Conservation (phyloP, 2,329 filamentous ascomycete species). For the Sporothrix pseudoabietina region DNA sequence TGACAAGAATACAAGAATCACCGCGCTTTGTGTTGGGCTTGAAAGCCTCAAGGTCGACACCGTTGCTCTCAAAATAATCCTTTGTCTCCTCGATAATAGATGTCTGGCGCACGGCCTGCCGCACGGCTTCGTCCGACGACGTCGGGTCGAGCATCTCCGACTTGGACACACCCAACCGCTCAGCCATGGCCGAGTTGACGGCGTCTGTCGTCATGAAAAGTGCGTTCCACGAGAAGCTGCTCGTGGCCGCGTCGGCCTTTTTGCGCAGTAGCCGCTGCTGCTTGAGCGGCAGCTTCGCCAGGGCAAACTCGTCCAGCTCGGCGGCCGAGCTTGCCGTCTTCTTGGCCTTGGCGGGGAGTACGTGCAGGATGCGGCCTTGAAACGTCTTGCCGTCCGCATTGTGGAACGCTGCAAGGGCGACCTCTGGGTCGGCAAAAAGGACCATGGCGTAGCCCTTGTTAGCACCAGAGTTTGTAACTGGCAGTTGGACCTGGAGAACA, state of each 20-base stretch:
- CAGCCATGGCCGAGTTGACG: conserved; percentile 85
- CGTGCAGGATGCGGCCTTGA: conserved; percentile 88
- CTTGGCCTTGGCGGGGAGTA: conserved; percentile 82
- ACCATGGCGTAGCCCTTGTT: conserved; percentile 92
- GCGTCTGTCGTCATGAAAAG: conserved; percentile 98
- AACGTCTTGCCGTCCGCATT: conserved; percentile 82
- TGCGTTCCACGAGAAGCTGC: conserved; percentile 96
- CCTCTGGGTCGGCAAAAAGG: conserved; percentile 70
- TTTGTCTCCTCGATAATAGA: conserved; percentile 94
- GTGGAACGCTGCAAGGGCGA: conserved; percentile 77
- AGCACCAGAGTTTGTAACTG: conserved; percentile 69
- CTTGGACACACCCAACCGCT: conserved; percentile 85
- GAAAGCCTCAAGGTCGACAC: conserved; percentile 90
- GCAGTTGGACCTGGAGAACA: conserved; percentile 74
- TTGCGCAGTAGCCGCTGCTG: conserved; percentile 90
- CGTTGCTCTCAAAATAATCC: conserved; percentile 82
- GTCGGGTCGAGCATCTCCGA: conserved; percentile 93
- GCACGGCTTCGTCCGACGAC: conserved; percentile 88
- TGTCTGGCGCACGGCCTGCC: conserved; percentile 92
- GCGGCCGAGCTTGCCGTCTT: conserved; percentile 56
- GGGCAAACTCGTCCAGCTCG: conserved; percentile 76
- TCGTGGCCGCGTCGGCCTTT: conserved; percentile 75
- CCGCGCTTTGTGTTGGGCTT: conserved; percentile 75
- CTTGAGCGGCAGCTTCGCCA: conserved; percentile 90
- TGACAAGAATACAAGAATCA: conserved; percentile 85